A percentile compares a stretch with the other conserved stretches of the same genome.
phyloP scores from a whole-genome alignment of 192 early-diverging fungal species.

The Diversispora epigaea region DNA sequence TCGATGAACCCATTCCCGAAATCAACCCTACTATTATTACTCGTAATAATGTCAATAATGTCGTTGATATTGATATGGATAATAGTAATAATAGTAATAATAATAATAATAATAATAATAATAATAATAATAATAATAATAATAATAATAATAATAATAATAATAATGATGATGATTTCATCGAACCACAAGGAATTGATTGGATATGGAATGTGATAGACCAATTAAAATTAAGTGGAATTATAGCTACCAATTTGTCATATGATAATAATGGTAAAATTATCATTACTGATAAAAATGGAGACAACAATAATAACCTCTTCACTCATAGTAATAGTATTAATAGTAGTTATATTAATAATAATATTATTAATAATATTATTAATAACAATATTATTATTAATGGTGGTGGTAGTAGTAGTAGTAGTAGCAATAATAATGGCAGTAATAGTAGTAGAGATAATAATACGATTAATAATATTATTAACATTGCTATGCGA shows the following conservation, averaged over 20 bases:
- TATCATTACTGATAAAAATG: too few relatives aligned
- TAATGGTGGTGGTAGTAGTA: too few relatives aligned
- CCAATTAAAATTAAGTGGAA: slow-evolving; percentile 35
- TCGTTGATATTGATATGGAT: background rate
- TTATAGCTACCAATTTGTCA: slow-evolving; percentile 40
- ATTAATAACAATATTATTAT: too few relatives aligned
- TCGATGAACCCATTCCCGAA: slow-evolving; percentile 38
- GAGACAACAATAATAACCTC: too few relatives aligned
- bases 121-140: background rate
- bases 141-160: background rate
- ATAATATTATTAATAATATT: too few relatives aligned
- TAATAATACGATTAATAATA: too few relatives aligned
- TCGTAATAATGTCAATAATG: background rate
- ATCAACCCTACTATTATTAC: background rate
- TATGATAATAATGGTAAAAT: slow-evolving; percentile 31
- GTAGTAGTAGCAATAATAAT: too few relatives aligned
- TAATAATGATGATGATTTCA: background rate
- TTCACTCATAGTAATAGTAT: too few relatives aligned
- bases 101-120: background rate
- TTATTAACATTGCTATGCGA: slow-evolving; percentile 37
- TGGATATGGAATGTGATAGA: slow-evolving; percentile 47
- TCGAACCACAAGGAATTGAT: slow-evolving; percentile 38
- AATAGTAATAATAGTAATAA: background rate
- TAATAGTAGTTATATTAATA: too few relatives aligned
- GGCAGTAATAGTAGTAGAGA: too few relatives aligned